Percentiles rank a stretch among this genome's conserved stretches.
These are phyloP conservation scores for Citrus trifoliata DNA, from an alignment of 345 rosid genomes.

Conservation along the genomic window DNA sequence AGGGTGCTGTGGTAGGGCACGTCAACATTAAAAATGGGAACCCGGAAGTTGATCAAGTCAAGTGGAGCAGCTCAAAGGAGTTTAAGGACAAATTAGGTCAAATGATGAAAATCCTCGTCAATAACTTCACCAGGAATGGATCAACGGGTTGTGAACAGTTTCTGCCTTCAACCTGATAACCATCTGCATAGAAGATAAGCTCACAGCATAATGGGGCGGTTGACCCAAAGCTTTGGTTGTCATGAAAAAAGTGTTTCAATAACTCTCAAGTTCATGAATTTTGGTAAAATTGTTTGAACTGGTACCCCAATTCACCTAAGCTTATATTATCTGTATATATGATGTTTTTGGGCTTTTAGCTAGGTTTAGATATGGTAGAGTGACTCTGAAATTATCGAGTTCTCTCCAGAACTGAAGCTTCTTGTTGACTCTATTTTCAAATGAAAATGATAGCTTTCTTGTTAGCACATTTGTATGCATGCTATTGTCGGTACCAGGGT, in stretches of 20 bases:
- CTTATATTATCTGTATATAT: not conserved
- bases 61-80: slow-evolving; percentile 10
- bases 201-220: not conserved
- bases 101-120: slow-evolving; percentile 26
- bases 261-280: slow-evolving; percentile 2
- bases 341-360: not conserved
- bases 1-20: slow-evolving; percentile 41
- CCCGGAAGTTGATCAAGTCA: slow-evolving; percentile 14
- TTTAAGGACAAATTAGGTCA: slow-evolving; percentile 25
- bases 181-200: not conserved
- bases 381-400: not conserved
- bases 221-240: not conserved
- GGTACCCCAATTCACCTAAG: not conserved
- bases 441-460: too few relatives aligned
- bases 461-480: too few relatives aligned
- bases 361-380: slow-evolving; percentile 4
- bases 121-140: slow-evolving; percentile 34
- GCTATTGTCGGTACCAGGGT: too few relatives aligned
- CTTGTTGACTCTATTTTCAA: too few relatives aligned
- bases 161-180: not conserved
- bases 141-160: slow-evolving; percentile 35
- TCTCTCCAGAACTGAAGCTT: too few relatives aligned
- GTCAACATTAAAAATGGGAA: slow-evolving; percentile 26
- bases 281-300: slow-evolving; percentile 17
- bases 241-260: not conserved